Base-by-base conservation (phyloP, 2,329 filamentous ascomycete species). In the Falciphora oryzae region DNA sequence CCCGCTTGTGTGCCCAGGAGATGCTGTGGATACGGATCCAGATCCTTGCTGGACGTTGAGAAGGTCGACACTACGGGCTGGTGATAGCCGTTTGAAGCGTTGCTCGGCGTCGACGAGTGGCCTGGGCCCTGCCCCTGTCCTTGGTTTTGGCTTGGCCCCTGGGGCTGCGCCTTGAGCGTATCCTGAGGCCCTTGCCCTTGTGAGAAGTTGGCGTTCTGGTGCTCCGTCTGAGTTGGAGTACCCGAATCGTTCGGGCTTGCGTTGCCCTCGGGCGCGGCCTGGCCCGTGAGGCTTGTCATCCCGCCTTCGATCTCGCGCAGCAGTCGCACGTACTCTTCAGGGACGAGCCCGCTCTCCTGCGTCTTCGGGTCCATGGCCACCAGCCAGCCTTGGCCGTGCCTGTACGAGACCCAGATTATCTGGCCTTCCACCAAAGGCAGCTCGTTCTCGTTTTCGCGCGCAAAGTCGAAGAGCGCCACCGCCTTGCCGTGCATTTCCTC, bases 401-500 rank as follows among this genome's bases (percentile, higher is more conserved):
- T 86, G 75, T 98, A 99, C 22, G 92, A 96, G 29, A 99, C 93
- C 81, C 95, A 90, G 65, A 99, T 97, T 65, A 97, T 92, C 73
- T 99, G 95, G 7, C 95, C 95, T 77, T 99, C 95, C 0, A 92
- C 88, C 60, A 99, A 80, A 4, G 93, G 92, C 65, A 99, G 80
- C 76, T 99, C 95, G 73, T 98, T 99, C 75, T 97, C 93, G 74
- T 98, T 97, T 76, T 98, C 94, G 38, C 93, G 86, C 70, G 89
- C 89, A 77, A 99, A 99, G 74, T 97, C 93, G 74, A 97, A 99
- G 28, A 99, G 81, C 8, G 95, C 95, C 32, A 99, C 92, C 14
- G 93, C 93, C 74, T 96, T 97, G 61, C 95, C 95, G 73, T 97
- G 93, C 86, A 97, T 97, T 75, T 98, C 93, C 77, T 98, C 94